These are phyloP conservation scores for Nicotiana knightiana DNA, from an alignment of 257 asterid genomes.

Conservation along the genomic window DNA sequence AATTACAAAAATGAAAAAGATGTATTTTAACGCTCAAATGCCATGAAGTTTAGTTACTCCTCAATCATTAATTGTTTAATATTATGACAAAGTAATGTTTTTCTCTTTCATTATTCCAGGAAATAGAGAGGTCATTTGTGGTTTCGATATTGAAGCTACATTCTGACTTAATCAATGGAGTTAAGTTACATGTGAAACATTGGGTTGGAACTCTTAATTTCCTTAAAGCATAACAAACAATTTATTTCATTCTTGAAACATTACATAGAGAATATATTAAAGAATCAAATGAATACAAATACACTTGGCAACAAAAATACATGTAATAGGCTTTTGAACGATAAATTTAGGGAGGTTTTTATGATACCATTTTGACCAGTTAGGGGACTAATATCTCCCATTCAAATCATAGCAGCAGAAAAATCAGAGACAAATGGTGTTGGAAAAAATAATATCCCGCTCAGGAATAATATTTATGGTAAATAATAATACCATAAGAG, in stretches of 20 bases:
- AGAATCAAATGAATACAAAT: not conserved
- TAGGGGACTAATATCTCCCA: too few species aligned
- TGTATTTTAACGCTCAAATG: too few species aligned
- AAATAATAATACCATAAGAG: too few species aligned
- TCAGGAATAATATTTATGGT: too few species aligned
- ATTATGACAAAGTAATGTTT: not conserved
- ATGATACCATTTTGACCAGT: too few species aligned
- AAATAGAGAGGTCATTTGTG: not conserved
- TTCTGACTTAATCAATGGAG: not conserved
- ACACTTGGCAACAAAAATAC: not conserved
- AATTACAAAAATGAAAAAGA: too few species aligned
- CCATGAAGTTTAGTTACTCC: too few species aligned
- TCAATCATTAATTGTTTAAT: not conserved
- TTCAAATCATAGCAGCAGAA: too few species aligned
- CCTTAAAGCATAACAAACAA: not conserved
- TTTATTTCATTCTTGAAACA: not conserved
- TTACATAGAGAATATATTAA: not conserved
- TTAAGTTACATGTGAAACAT: not conserved
- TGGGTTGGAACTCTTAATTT: not conserved
- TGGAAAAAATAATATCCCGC: too few species aligned
- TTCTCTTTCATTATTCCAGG: not conserved
- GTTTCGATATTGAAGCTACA: not conserved
- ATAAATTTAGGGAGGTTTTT: constrained; percentile 5
- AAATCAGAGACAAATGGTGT: too few species aligned
- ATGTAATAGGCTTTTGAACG: not conserved